Percentiles rank a stretch among this genome's conserved stretches.
Conservation (phyloP, 352 stramenopile species). For the Phytophthora ohioensis region DNA sequence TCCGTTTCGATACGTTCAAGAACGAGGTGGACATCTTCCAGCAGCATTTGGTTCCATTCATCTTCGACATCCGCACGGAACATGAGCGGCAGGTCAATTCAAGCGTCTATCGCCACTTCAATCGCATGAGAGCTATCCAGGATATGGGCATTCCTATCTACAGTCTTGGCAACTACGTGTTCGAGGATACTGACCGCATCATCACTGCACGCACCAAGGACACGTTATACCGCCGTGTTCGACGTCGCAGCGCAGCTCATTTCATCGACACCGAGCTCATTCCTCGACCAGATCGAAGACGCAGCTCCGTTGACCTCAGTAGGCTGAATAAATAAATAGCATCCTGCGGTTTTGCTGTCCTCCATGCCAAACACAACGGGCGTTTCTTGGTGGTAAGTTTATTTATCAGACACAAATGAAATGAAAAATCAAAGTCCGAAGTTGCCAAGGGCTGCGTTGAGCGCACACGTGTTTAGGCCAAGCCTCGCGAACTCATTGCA, state of each 20-base stretch:
- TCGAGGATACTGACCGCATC: conserved; percentile 61
- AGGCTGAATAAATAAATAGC: conserved; percentile 12
- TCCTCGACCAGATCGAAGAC: conserved; percentile 40
- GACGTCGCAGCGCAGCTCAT: conserved; percentile 61
- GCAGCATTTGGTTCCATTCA: conserved; percentile 73
- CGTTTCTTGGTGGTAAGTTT: conserved; percentile 46
- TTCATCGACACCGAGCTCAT: conserved; percentile 73
- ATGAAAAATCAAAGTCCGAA: conserved; percentile 63
- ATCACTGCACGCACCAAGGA: conserved; percentile 56
- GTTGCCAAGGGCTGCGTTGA: conserved; percentile 35
- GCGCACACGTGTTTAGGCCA: conserved; percentile 33
- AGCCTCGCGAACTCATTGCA: conserved; percentile 21
- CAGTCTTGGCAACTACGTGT: conserved; percentile 59
- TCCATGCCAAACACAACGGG: conserved; percentile 9
- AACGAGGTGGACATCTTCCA: conserved; percentile 87
- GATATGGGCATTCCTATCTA: conserved; percentile 84
- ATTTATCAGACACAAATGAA: conserved; percentile 71
- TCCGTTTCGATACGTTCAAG: conserved; percentile 74
- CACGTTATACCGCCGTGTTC: conserved; percentile 59
- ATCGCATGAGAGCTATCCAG: conserved; percentile 67
- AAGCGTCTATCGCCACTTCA: conserved; percentile 80
- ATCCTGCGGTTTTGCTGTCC: conserved; percentile 2
- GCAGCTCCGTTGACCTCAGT: conserved; percentile 22
- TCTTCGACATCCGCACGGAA: conserved; percentile 63
- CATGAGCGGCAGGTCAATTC: conserved; percentile 69